A percentile compares a stretch with the other conserved stretches of the same genome.
Conservation (phyloP, 495 filamentous ascomycete species). For the Aspergillus incahuasiensis region DNA sequence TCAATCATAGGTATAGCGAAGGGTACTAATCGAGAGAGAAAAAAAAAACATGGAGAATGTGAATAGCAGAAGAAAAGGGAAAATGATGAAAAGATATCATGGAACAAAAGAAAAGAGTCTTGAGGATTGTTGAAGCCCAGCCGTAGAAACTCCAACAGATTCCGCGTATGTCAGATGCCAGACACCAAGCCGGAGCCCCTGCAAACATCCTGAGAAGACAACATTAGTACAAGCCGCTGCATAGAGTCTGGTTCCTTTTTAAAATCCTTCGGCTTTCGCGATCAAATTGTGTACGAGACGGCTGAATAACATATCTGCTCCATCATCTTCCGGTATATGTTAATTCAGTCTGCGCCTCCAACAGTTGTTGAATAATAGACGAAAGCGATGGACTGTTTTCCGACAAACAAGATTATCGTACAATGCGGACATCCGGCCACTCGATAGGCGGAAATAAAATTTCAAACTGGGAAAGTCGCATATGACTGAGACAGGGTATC, state of each 20-base stretch:
- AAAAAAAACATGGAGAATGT: slow-evolving; percentile 13
- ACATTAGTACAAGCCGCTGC: slow-evolving; percentile 20
- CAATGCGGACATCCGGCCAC: slow-evolving; percentile 39
- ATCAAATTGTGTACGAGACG: neutral
- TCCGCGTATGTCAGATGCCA: slow-evolving; percentile 1
- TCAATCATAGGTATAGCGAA: slow-evolving; percentile 14
- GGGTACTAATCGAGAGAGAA: slow-evolving; percentile 15
- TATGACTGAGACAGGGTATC: slow-evolving; percentile 47
- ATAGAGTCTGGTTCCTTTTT: slow-evolving; percentile 8
- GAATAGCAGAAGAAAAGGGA: slow-evolving; percentile 12
- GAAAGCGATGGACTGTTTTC: slow-evolving; percentile 21
- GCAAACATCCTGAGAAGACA: slow-evolving; percentile 16
- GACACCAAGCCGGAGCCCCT: slow-evolving; percentile 8
- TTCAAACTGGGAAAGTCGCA: slow-evolving; percentile 39
- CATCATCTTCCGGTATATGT: slow-evolving; percentile 7
- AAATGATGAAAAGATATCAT: slow-evolving; percentile 24
- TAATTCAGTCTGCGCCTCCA: slow-evolving; percentile 23
- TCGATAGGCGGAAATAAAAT: slow-evolving; percentile 28
- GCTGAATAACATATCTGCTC: slow-evolving; percentile 8
- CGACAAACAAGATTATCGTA: slow-evolving; percentile 44
- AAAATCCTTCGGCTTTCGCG: slow-evolving; percentile 10
- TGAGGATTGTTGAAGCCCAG: slow-evolving; percentile 12
- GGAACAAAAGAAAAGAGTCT: slow-evolving; percentile 19
- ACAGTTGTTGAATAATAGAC: slow-evolving; percentile 31
- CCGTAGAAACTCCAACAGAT: neutral